Percentiles rank a stretch among this genome's conserved stretches.
Evolutionary conservation across 78 protist species (phyloP).

Genomic region (Pelomyxa schiedti): DNA sequence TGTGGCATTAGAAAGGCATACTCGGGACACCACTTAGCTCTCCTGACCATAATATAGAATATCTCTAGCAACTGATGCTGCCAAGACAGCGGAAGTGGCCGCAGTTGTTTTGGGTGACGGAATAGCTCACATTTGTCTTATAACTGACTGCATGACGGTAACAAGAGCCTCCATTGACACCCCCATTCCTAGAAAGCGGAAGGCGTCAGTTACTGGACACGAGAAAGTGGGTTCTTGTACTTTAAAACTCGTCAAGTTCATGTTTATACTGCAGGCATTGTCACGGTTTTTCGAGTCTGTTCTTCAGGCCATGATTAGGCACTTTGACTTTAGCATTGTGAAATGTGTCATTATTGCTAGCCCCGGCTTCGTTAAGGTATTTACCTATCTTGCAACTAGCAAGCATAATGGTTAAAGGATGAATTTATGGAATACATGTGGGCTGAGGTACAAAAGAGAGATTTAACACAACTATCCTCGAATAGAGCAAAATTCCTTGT

Average conservation of each 20-base stretch:
- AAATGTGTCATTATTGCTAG: slow-evolving; percentile 56
- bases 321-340: slow-evolving; percentile 45
- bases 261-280: background rate
- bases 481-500: slow-evolving; percentile 23
- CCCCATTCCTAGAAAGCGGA: background rate
- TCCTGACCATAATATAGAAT: no score
- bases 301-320: slow-evolving; percentile 14
- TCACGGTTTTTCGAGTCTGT: slow-evolving; percentile 40
- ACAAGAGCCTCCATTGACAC: slow-evolving; percentile 14
- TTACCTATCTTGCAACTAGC: no score
- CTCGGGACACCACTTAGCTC: no score
- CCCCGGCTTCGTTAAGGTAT: slow-evolving; percentile 60
- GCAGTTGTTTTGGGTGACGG: slow-evolving; percentile 26
- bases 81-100: slow-evolving; percentile 49
- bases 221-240: no score
- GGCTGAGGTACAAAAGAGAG: background rate
- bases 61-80: no score
- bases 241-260: no score
- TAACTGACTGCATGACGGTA: slow-evolving; percentile 36
- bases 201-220: background rate
- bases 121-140: background rate
- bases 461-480: background rate
- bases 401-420: no score
- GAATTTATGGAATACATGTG: background rate
- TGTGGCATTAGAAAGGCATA: slow-evolving; percentile 27